A percentile compares a stretch with the other conserved stretches of the same genome.
Evolutionary conservation across 2,329 filamentous ascomycete genomes (phyloP).

Genomic region (Aotearoamyces nothofagi): DNA sequence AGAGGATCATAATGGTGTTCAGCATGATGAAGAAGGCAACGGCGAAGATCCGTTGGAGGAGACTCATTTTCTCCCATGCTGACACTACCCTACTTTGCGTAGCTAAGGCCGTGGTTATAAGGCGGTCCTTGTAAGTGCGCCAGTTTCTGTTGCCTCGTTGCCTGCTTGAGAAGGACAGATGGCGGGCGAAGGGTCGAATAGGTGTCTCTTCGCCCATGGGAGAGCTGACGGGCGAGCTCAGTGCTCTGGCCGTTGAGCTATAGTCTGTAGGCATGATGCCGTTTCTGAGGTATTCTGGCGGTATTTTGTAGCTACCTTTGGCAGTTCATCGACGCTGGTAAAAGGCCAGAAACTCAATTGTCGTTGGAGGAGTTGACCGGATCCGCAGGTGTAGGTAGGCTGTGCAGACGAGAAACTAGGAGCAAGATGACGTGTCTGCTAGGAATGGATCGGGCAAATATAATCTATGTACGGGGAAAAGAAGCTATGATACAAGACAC

Average conservation of each 20-base stretch:
- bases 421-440: too few species aligned
- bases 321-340: too few species aligned
- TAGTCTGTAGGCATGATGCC: slow-evolving; percentile 34
- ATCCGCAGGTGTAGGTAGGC: neutral
- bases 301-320: too few species aligned
- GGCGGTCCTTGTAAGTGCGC: slow-evolving; percentile 22
- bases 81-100: slow-evolving; percentile 31
- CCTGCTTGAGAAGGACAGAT: slow-evolving; percentile 22
- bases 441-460: too few species aligned
- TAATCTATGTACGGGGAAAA: too few species aligned
- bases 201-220: slow-evolving; percentile 24
- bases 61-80: slow-evolving; percentile 38
- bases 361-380: neutral
- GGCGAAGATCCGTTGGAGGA: slow-evolving; percentile 46
- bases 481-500: too few species aligned
- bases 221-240: slow-evolving; percentile 29
- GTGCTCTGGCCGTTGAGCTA: slow-evolving; percentile 31
- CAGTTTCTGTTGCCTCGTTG: slow-evolving; percentile 5
- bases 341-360: too few species aligned
- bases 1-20: slow-evolving; percentile 44
- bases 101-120: slow-evolving; percentile 33
- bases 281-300: too few species aligned
- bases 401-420: too few species aligned
- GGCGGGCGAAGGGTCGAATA: slow-evolving; percentile 35
- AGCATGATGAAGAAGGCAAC: slow-evolving; percentile 30